Base-by-base conservation (phyloP, 2,329 filamentous ascomycete species). In the Penicillium sp. region DNA sequence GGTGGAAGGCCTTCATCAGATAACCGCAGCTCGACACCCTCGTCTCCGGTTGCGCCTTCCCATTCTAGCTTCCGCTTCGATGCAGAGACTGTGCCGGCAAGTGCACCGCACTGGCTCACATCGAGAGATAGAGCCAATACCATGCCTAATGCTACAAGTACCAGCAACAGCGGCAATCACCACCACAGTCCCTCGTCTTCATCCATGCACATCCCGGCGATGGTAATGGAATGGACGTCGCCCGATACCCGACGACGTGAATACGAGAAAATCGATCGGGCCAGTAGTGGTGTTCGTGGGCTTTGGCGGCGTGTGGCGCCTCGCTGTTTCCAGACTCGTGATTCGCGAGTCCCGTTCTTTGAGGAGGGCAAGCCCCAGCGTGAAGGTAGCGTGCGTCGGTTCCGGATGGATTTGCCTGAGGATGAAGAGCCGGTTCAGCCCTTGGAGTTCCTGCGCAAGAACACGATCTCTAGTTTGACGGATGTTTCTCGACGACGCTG, bases 261-360 rank as follows among this genome's bases (percentile, higher is more conserved):
- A 53, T 76, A 76, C 47, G 67, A 81, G 82, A 61, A 83, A 79
- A 71, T 82, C 75, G 67, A 73, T 60, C 69, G 71, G 10, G 68
- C 69, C 39, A 69, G 63, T 49, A 68, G 62, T 16, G 73, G 74
- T 3, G 54, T 75, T 3, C 66, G 72, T 1, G 72, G 74, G 2
- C 54, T 75, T 6, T 72, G 72, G 66, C 64, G 71, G 0, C 65
- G 66, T 7, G 64, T 74, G 4, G 68, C 72, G 3, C 73, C 73
- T 0, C 62, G 64, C 35, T 73, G 72, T 64, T 69, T 70, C 48
- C 69, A 68, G 27, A 55, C 62, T 11, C 58, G 61, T 4, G 58
- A 65, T 12, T 57, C 59, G 4, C 61, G 71, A 12, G 64, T 60
- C 4, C 71, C 66, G 0, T 76, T 76, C 52, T 75, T 72, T 44